These are phyloP conservation scores for Metarhizium humberi DNA, from an alignment of 2,329 filamentous ascomycete species.

Conservation along the genomic window DNA sequence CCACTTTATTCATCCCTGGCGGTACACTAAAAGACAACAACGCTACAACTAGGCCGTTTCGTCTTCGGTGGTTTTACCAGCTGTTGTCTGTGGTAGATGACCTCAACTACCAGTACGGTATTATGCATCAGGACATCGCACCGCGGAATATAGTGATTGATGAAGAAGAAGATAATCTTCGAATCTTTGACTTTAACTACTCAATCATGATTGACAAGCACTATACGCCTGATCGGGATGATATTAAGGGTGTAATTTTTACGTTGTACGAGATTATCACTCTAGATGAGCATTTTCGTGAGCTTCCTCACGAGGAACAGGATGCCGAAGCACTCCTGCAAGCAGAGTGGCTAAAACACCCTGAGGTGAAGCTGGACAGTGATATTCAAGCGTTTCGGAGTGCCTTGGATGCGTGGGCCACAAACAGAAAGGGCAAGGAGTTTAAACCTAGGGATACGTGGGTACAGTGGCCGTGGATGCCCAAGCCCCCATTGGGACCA, in stretches of 20 bases:
- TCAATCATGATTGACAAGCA: slow-evolving; percentile 12
- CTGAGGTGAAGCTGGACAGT: slow-evolving; percentile 21
- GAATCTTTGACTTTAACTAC: slow-evolving; percentile 27
- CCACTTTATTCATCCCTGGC: slow-evolving; percentile 19
- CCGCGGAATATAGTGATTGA: slow-evolving; percentile 28
- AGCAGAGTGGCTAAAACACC: slow-evolving; percentile 21
- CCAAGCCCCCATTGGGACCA: not conserved
- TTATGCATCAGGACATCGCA: slow-evolving; percentile 29
- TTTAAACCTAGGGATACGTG: slow-evolving; percentile 1
- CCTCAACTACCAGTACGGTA: slow-evolving; percentile 26
- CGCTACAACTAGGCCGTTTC: slow-evolving; percentile 18
- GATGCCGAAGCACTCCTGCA: slow-evolving; percentile 11
- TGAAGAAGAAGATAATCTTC: slow-evolving; percentile 15
- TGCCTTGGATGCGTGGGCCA: slow-evolving; percentile 17
- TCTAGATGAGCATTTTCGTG: slow-evolving; percentile 14
- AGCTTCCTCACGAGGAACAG: slow-evolving; percentile 16
- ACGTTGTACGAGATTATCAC: slow-evolving; percentile 28
- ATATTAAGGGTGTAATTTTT: slow-evolving; percentile 23
- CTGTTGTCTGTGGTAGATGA: slow-evolving; percentile 26
- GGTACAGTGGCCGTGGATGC: slow-evolving; percentile 2
- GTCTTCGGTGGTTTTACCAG: slow-evolving; percentile 26
- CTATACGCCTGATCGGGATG: slow-evolving; percentile 10
- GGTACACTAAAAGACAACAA: slow-evolving; percentile 20
- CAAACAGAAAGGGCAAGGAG: not conserved
- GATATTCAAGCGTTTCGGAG: slow-evolving; percentile 18